phyloP scores from a whole-genome alignment of 306 rosid species.

The Glycine soja region DNA sequence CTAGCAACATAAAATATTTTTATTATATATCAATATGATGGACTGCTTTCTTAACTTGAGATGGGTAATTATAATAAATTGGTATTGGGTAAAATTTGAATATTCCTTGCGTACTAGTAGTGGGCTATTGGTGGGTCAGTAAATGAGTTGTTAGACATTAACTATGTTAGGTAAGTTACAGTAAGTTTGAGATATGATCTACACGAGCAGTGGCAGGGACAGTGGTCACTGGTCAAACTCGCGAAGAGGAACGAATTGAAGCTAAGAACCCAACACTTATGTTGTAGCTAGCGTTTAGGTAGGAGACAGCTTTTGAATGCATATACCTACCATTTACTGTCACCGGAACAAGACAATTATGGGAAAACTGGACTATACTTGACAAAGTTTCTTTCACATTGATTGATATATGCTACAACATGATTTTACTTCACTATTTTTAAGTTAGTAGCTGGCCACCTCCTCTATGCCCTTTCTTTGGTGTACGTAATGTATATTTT shows the following conservation, averaged over 20 bases:
- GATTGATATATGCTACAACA: too few relatives aligned
- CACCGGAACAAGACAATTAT: conserved; percentile 36
- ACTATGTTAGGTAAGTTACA: conserved; percentile 47
- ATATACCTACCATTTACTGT: conserved; percentile 45
- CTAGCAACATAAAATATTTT: background rate
- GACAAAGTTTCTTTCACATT: conserved; percentile 6
- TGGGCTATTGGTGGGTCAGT: conserved; percentile 5
- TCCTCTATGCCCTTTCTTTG: background rate
- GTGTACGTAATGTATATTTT: background rate
- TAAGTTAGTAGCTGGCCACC: background rate
- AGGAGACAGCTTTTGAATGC: conserved; percentile 51
- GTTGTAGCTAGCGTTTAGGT: conserved; percentile 22
- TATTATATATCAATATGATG: background rate
- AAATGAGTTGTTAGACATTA: conserved; percentile 40
- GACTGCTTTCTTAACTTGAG: background rate
- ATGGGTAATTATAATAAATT: background rate
- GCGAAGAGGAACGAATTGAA: background rate
- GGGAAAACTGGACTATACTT: conserved; percentile 13
- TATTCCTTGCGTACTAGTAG: background rate
- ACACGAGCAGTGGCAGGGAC: background rate
- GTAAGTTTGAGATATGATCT: conserved; percentile 32
- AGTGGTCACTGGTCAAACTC: background rate
- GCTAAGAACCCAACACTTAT: background rate
- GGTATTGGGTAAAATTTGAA: conserved; percentile 23
- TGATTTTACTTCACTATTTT: background rate